Evolutionary conservation across 2,329 filamentous ascomycete species (phyloP).

Genomic region (Ophiostoma fasciatum): DNA sequence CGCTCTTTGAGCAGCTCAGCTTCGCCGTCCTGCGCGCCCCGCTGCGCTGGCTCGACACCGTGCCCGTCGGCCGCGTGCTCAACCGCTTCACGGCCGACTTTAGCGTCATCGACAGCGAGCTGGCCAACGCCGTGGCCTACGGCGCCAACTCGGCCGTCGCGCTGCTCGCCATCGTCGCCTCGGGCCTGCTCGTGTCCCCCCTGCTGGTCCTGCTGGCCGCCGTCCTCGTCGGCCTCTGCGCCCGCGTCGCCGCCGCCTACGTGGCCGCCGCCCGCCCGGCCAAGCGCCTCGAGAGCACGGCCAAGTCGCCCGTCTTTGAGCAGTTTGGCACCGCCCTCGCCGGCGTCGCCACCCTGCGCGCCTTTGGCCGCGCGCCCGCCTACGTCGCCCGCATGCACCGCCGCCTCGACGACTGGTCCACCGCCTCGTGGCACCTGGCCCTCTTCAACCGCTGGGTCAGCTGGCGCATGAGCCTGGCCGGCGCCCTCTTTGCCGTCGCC

Average conservation of each 20-base stretch:
- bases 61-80: slow-evolving; percentile 60
- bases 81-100: slow-evolving; percentile 73
- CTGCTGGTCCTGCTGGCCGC: slow-evolving; percentile 48
- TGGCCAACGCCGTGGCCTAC: slow-evolving; percentile 49
- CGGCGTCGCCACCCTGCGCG: slow-evolving; percentile 61
- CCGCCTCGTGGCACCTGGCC: slow-evolving; percentile 52
- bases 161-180: slow-evolving; percentile 50
- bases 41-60: slow-evolving; percentile 67
- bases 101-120: slow-evolving; percentile 52
- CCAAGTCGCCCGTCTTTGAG: slow-evolving; percentile 68
- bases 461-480: slow-evolving; percentile 55
- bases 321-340: slow-evolving; percentile 59
- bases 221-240: slow-evolving; percentile 40
- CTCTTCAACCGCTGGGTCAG: slow-evolving; percentile 66
- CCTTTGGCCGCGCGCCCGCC: slow-evolving; percentile 51
- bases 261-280: slow-evolving; percentile 58
- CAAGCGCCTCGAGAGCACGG: slow-evolving; percentile 62
- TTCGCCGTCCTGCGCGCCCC: slow-evolving; percentile 55
- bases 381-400: slow-evolving; percentile 57
- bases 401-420: slow-evolving; percentile 52
- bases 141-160: slow-evolving; percentile 44
- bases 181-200: slow-evolving; percentile 52
- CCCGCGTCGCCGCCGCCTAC: slow-evolving; percentile 46
- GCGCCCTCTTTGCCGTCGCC: slow-evolving; percentile 50
- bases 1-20: slow-evolving; percentile 52